Evolutionary conservation across 306 rosid species (phyloP), one percentile per base, ranked within the genome.

Genomic region (Dryas drummondii): DNA sequence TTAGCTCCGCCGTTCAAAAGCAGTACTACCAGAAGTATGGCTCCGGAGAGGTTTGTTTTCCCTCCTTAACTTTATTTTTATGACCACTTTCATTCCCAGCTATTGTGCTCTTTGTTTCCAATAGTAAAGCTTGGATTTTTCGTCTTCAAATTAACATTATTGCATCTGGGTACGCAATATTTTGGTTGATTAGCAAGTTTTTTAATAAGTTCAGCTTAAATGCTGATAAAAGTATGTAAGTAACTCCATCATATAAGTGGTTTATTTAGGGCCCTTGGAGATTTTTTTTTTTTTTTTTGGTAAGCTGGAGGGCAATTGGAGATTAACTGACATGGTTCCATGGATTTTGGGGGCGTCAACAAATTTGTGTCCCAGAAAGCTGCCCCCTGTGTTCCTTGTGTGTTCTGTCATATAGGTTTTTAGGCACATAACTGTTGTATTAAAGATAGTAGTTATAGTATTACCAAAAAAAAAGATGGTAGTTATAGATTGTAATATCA

Each of bases 11-110:
- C 16, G 74, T 93, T 79, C 96, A 93, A 66, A 78, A 83, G 17
- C 94, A 93, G 65, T 90, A 93, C 78, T 76, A 40, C 12, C 73
- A 86, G 37, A 87, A 88, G 75, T 93, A 87, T 9, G 98, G 96
- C 65, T 55, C 59, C 5, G 80, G 80, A 13, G 70, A 93, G 98
- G 91, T 90, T 72, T 60, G 82, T 79, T 75, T 50, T 68, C 63
- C 48, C 14, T 4, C 12, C 44, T 44, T 5, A 9, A 62, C 26
- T 65, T 58, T 19, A 0, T 75, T 70, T 40, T 48, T 17, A 5
- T 74, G 26, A 26, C 9, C 45, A 40, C 3, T 40, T 50, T 26
- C 16, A 61, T 37, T 37, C 66, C 46, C 66, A 14, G 19, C 9
- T 5, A 19, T 9, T 37, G 47, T 37, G 46, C 1, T 61, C 19